phyloP scores from a whole-genome alignment of 129 eudicot genomes.

The Arctium lappa region DNA sequence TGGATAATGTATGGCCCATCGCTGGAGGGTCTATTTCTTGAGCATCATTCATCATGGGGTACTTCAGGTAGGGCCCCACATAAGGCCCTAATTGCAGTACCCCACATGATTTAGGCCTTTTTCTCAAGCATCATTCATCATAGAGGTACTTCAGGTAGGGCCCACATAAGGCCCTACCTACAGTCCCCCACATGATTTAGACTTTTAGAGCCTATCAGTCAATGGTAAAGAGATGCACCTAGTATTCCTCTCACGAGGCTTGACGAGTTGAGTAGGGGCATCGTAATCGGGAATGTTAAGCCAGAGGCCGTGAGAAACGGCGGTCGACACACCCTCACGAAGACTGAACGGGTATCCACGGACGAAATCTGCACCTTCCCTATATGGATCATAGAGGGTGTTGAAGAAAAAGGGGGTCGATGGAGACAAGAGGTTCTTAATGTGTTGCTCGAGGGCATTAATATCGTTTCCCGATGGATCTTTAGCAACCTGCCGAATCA shows the following conservation, averaged over 20 bases:
- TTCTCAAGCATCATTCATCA: background rate
- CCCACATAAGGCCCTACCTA: background rate
- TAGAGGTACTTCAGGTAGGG: background rate
- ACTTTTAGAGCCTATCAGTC: background rate
- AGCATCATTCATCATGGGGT: background rate
- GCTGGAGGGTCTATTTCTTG: background rate
- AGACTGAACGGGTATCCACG: slow-evolving; percentile 72
- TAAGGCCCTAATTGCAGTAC: background rate
- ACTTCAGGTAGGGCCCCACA: background rate
- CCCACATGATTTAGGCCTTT: background rate
- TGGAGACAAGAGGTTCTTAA: slow-evolving; percentile 60
- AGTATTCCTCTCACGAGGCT: slow-evolving; percentile 50
- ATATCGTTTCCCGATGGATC: slow-evolving; percentile 63
- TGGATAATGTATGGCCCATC: background rate
- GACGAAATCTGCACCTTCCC: slow-evolving; percentile 65
- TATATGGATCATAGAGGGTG: slow-evolving; percentile 61
- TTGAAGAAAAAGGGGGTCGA: slow-evolving; percentile 68
- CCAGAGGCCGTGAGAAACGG: slow-evolving; percentile 61
- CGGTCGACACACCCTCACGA: slow-evolving; percentile 62
- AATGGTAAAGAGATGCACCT: slow-evolving; percentile 21
- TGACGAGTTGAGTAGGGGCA: slow-evolving; percentile 58
- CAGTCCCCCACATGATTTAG: background rate
- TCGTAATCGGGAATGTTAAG: slow-evolving; percentile 53
- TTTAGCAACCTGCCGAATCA: slow-evolving; percentile 52
- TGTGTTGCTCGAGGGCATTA: slow-evolving; percentile 72